Evolutionary conservation across 345 rosid genomes (phyloP).

Genomic region (Combretum micranthum): DNA sequence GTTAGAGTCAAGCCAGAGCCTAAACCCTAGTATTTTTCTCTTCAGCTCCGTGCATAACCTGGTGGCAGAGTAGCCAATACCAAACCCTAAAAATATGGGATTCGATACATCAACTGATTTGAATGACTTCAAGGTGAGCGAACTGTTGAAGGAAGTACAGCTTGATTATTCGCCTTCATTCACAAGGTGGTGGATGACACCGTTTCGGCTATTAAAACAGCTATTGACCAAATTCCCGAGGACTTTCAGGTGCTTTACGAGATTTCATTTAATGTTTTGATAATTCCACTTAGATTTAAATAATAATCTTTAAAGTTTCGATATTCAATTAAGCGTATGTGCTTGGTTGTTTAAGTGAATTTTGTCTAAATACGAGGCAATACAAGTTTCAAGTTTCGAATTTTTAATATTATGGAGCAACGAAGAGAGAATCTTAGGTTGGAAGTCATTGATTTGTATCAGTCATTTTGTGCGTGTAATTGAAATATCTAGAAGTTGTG

Average conservation of each 20-base stretch:
- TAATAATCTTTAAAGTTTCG: not conserved
- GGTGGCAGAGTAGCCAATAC: not conserved
- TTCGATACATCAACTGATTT: conserved; percentile 17
- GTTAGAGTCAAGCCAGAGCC: conserved; percentile 1
- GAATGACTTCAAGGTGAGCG: conserved; percentile 34
- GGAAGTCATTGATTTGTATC: no score
- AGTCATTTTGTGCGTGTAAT: no score
- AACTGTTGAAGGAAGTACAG: conserved; percentile 52
- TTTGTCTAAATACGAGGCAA: no score
- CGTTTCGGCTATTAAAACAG: conserved; percentile 37
- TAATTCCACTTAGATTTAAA: not conserved
- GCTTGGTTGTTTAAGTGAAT: not conserved
- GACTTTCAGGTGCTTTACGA: conserved; percentile 28
- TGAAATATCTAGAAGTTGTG: no score
- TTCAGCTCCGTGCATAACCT: not conserved
- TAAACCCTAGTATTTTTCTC: not conserved
- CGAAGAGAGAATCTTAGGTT: no score
- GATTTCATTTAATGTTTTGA: not conserved
- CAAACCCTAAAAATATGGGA: conserved; percentile 10
- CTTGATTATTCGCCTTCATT: conserved; percentile 31
- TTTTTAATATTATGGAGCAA: no score
- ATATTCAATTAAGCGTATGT: not conserved
- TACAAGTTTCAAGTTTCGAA: no score
- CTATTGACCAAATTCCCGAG: conserved; percentile 37
- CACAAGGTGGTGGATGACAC: conserved; percentile 43